Evolutionary conservation across 805 yeast species (phyloP).

Genomic region (Blastobotrys muscicola): DNA sequence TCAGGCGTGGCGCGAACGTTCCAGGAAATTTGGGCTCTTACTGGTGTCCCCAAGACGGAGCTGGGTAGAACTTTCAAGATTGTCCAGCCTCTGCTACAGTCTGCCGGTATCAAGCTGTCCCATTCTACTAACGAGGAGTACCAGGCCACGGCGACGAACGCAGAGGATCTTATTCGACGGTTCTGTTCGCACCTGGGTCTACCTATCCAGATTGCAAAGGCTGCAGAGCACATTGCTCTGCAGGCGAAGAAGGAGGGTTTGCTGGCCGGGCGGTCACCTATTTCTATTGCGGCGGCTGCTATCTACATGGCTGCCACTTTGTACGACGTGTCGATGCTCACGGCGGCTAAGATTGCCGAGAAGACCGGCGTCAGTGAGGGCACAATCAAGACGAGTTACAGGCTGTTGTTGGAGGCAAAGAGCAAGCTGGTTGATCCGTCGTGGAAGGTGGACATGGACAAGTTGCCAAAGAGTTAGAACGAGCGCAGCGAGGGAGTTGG

Average conservation of each 20-base stretch:
- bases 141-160: slow-evolving; percentile 76
- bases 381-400: slow-evolving; percentile 87
- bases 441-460: slow-evolving; percentile 57
- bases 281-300: slow-evolving; percentile 95
- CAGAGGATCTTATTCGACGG: slow-evolving; percentile 90
- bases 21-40: slow-evolving; percentile 91
- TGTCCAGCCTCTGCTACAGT: slow-evolving; percentile 55
- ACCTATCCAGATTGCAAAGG: slow-evolving; percentile 72
- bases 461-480: slow-evolving; percentile 27
- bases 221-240: slow-evolving; percentile 88
- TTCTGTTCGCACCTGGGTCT: slow-evolving; percentile 93
- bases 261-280: slow-evolving; percentile 92
- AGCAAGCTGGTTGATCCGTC: slow-evolving; percentile 61
- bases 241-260: slow-evolving; percentile 86
- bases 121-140: slow-evolving; percentile 34
- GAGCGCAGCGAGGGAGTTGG: no score
- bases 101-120: slow-evolving; percentile 28
- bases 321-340: slow-evolving; percentile 59
- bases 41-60: slow-evolving; percentile 88
- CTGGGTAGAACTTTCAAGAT: slow-evolving; percentile 85
- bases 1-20: slow-evolving; percentile 91
- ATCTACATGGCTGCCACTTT: slow-evolving; percentile 88
- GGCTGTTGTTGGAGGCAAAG: slow-evolving; percentile 66
- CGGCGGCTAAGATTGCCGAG: slow-evolving; percentile 77
- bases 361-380: slow-evolving; percentile 96